Evolutionary conservation across 768 basidiomycete genomes (phyloP).

Genomic region (Lentinula guzmanii): DNA sequence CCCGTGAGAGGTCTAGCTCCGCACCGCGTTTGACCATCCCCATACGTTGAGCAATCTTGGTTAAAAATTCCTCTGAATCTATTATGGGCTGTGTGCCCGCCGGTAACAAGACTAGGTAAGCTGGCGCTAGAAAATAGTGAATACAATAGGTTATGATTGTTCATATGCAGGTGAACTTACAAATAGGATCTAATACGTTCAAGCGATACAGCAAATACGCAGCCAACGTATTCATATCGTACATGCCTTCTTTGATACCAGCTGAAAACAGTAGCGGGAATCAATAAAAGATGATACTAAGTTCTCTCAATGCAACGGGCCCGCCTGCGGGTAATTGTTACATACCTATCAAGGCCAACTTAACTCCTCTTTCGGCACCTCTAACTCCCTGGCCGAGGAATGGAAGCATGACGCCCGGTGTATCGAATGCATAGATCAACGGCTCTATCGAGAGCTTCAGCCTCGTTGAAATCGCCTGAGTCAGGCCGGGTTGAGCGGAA

Average conservation of each 20-base stretch:
- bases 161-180: conserved; percentile 34
- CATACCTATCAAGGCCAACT: conserved; percentile 89
- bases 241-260: conserved; percentile 91
- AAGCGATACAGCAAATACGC: conserved; percentile 84
- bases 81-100: conserved; percentile 48
- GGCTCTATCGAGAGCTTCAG: conserved; percentile 80
- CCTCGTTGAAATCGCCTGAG: conserved; percentile 82
- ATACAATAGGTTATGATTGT: too few species aligned
- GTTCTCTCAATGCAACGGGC: neutral
- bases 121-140: conserved; percentile 42
- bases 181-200: conserved; percentile 66
- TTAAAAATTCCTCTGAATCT: conserved; percentile 62
- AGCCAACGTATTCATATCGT: conserved; percentile 79
- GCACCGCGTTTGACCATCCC: conserved; percentile 82
- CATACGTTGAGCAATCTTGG: conserved; percentile 63
- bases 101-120: conserved; percentile 61
- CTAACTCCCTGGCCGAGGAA: conserved; percentile 82
- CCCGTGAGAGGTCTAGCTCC: conserved; percentile 59
- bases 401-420: conserved; percentile 95
- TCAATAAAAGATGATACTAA: neutral
- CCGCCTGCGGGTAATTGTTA: conserved; percentile 17
- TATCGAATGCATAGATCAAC: conserved; percentile 88
- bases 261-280: conserved; percentile 35
- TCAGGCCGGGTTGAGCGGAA: conserved; percentile 86
- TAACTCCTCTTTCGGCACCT: conserved; percentile 89